Base-by-base conservation (phyloP, 2,329 filamentous ascomycete species). In the Stagonosporopsis tanaceti region DNA sequence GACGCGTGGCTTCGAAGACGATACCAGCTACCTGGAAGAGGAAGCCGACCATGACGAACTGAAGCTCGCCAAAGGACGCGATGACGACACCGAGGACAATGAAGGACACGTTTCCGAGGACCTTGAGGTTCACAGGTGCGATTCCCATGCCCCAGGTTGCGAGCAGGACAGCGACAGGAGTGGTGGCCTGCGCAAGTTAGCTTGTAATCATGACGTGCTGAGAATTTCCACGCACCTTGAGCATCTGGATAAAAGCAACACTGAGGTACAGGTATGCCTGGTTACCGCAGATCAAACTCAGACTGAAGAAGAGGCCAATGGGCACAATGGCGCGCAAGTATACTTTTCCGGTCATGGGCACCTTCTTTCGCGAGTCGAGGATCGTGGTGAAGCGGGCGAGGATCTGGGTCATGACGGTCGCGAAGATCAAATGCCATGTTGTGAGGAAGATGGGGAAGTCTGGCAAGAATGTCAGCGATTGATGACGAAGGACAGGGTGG, bases 191-290 rank as follows among this genome's bases (percentile, higher is more conserved):
- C 30, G 5, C 30, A 11, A 38, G 32, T 63, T 68, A 50, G 63
- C 59, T 30, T 51, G 30, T 38, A 39, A 15, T 22, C n/a, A 28
- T n/a, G 20, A 22, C 9, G 17, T 17, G n/a, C 12, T 6, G 8
- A 14, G 30, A n/a, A 12, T 14, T 32, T n/a, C 3, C 15, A 67
- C 76, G 35, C 67, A 92, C 90, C 90, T 98, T 98, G 78, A 98
- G 88, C 94, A 98, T 98, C 84, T 98, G 94, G 73, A 98, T 98
- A 79, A 98, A 98, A 59, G 94, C 91, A 57, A 98, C 94, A 66
- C 90, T 95, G 60, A 98, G 87, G 79, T 97, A 97, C 53, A 97
- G 86, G 76, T 98, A 98, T 69, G 94, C 93, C 79, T 96, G 80
- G 82, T 98, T 98, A 74, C 93, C 93, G 79, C 93, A 97, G 76